Evolutionary conservation across 768 basidiomycete species (phyloP).

Genomic region (Leucosporidium yakuticum): DNA sequence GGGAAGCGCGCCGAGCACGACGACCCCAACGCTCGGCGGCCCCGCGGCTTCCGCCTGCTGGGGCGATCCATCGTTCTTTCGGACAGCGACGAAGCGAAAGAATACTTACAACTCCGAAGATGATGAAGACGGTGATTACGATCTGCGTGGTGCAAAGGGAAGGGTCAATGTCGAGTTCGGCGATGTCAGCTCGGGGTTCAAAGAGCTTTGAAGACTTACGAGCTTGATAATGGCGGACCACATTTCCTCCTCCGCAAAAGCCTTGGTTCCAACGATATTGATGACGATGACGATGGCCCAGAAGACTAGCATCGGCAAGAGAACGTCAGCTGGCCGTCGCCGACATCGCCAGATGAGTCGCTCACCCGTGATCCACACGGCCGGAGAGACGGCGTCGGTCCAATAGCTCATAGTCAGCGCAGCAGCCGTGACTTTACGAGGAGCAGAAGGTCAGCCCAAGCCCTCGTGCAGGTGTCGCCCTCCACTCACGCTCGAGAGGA

Average conservation of each 20-base stretch:
- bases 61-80: too few relatives aligned
- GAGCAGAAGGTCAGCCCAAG: too few relatives aligned
- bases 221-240: constrained; percentile 78
- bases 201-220: too few relatives aligned
- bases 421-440: constrained; percentile 43
- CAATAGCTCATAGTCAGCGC: constrained; percentile 62
- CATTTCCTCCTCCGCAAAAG: constrained; percentile 65
- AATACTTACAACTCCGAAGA: constrained; percentile 58
- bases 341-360: too few relatives aligned
- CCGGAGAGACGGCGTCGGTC: constrained; percentile 56
- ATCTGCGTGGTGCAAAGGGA: constrained; percentile 41
- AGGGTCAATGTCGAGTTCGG: too few relatives aligned
- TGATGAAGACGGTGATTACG: constrained; percentile 70
- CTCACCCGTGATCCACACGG: constrained; percentile 31
- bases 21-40: too few relatives aligned
- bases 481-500: constrained; percentile 61
- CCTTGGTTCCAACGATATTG: constrained; percentile 51
- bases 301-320: constrained; percentile 2
- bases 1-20: too few relatives aligned
- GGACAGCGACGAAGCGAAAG: too few relatives aligned
- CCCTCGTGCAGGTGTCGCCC: too few relatives aligned
- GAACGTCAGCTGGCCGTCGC: too few relatives aligned
- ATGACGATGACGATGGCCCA: constrained; percentile 44
- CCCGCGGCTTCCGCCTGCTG: too few relatives aligned
- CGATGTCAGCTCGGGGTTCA: too few relatives aligned